Evolutionary conservation across 2,329 filamentous ascomycete genomes (phyloP).

Genomic region (Apiospora sp.): DNA sequence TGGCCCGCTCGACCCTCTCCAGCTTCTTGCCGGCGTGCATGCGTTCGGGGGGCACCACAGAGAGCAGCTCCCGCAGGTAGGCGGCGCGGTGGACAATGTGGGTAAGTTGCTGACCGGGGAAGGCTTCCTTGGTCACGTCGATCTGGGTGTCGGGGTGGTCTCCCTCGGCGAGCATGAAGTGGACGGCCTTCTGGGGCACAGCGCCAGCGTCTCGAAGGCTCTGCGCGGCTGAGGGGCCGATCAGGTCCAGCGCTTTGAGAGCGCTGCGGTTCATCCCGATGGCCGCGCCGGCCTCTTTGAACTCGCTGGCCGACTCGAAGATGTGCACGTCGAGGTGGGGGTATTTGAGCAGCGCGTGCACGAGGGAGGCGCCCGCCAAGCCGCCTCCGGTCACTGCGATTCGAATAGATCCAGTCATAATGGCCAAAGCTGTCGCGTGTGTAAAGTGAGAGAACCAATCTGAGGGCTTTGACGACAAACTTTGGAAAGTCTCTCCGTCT

Average conservation of each 20-base stretch:
- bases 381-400: constrained; percentile 28
- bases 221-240: constrained; percentile 24
- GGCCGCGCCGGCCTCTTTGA: constrained; percentile 29
- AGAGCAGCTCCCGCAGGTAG: constrained; percentile 32
- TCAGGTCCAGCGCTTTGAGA: constrained; percentile 26
- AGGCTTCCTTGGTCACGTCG: constrained; percentile 28
- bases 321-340: constrained; percentile 31
- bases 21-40: constrained; percentile 29
- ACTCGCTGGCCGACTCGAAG: constrained; percentile 30
- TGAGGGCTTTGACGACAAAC: no score
- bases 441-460: no score
- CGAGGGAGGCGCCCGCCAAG: constrained; percentile 28
- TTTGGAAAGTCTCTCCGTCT: no score
- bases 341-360: constrained; percentile 26
- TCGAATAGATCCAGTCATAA: constrained; percentile 17
- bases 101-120: constrained; percentile 26
- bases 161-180: constrained; percentile 28
- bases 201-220: constrained; percentile 29
- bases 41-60: constrained; percentile 29
- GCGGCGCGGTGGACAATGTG: constrained; percentile 34
- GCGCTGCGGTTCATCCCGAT: constrained; percentile 28
- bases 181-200: constrained; percentile 25
- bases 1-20: constrained; percentile 18
- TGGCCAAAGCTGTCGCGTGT: background rate
- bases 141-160: background rate